phyloP scores from a whole-genome alignment of 208 protist species.

The Trypanosoma melophagium region DNA sequence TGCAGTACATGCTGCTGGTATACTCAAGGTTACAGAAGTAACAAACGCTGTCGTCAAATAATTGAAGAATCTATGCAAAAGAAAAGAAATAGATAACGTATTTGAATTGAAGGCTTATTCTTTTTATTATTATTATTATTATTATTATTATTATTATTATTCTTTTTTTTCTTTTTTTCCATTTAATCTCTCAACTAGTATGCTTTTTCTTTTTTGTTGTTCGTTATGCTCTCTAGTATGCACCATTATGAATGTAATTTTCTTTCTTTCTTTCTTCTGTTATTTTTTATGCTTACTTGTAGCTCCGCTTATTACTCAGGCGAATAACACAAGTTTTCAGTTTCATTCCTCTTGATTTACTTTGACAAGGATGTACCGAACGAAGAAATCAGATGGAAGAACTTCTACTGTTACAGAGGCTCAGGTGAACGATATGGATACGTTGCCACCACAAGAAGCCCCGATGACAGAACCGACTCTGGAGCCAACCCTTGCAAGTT shows the following conservation, averaged over 20 bases:
- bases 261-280: neutral
- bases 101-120: no score
- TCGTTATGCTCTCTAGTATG: no score
- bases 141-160: no score
- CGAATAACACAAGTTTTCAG: no score
- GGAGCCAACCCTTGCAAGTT: conserved; percentile 1
- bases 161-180: no score
- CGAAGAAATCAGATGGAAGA: neutral
- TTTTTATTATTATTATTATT: no score
- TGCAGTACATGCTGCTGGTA: conserved; percentile 35
- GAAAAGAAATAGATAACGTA: neutral
- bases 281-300: neutral
- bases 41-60: conserved; percentile 47
- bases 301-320: neutral
- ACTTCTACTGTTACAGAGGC: neutral
- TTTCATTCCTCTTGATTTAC: neutral
- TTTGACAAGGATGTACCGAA: neutral
- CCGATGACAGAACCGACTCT: neutral
- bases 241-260: no score
- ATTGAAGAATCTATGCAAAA: neutral
- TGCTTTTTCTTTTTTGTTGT: no score
- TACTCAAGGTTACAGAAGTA: conserved; percentile 30
- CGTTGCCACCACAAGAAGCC: neutral
- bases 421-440: neutral
- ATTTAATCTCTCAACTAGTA: no score